phyloP scores from a whole-genome alignment of 2,329 filamentous ascomycete species.

The Leptographium wingfieldii region DNA sequence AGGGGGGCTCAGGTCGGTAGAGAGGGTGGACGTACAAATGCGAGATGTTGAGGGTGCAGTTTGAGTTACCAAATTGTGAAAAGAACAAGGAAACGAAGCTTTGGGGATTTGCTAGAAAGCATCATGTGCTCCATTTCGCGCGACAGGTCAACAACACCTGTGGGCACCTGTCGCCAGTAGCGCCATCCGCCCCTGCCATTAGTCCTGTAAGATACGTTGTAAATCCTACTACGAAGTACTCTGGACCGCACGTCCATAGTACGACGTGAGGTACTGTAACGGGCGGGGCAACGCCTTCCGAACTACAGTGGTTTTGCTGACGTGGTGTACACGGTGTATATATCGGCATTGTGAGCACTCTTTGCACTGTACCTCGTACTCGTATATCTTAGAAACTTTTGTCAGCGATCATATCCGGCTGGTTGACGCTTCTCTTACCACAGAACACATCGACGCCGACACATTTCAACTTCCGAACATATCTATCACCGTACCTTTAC shows the following conservation, averaged over 20 bases:
- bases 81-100: neutral
- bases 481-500: neutral
- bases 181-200: neutral
- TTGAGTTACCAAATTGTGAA: neutral
- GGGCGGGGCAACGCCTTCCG: neutral
- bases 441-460: neutral
- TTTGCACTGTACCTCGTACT: neutral
- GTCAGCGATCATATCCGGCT: neutral
- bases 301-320: neutral
- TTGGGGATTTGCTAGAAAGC: neutral
- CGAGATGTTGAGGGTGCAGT: neutral
- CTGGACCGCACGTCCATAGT: no score
- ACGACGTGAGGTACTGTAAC: neutral
- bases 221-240: no score
- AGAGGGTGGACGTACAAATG: neutral
- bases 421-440: neutral
- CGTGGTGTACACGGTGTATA: neutral
- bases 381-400: neutral
- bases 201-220: neutral
- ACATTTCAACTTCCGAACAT: neutral
- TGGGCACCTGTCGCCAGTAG: neutral
- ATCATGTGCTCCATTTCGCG: conserved; percentile 3
- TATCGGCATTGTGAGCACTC: neutral
- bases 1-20: neutral
- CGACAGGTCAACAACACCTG: neutral